Percentiles rank a stretch among this genome's conserved stretches.
Evolutionary conservation across 2,329 filamentous ascomycete species (phyloP).

Genomic region (Anisogramma anomala): DNA sequence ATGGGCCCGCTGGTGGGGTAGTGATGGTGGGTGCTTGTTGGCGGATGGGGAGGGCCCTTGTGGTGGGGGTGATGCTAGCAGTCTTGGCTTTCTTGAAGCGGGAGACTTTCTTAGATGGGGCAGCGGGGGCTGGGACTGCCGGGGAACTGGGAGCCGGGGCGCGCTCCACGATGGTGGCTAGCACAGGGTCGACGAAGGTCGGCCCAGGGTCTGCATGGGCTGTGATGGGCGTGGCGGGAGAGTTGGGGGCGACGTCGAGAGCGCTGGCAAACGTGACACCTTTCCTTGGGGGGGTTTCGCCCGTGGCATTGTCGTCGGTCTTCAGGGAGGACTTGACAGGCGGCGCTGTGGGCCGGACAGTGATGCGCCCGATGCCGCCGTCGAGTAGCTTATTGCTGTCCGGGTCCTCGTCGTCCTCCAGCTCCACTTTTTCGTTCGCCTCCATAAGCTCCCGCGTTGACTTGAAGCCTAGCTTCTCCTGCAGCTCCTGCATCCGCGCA

Average conservation of each 20-base stretch:
- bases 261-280: slow-evolving; percentile 69
- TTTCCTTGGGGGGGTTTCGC: slow-evolving; percentile 39
- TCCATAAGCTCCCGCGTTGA: slow-evolving; percentile 27
- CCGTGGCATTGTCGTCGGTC: slow-evolving; percentile 15
- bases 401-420: slow-evolving; percentile 20
- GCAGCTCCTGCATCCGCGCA: slow-evolving; percentile 73
- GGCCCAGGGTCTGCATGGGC: slow-evolving; percentile 19
- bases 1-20: slow-evolving; percentile 13
- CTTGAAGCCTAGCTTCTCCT: slow-evolving; percentile 58
- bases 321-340: slow-evolving; percentile 19
- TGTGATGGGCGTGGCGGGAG: slow-evolving; percentile 18
- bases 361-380: slow-evolving; percentile 46
- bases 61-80: slow-evolving; percentile 13
- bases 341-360: slow-evolving; percentile 30
- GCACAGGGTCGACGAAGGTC: slow-evolving; percentile 17
- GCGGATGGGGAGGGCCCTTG: not conserved
- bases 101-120: slow-evolving; percentile 32
- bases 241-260: slow-evolving; percentile 54
- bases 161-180: slow-evolving; percentile 21
- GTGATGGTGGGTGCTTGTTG: not conserved
- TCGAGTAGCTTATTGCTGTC: slow-evolving; percentile 17
- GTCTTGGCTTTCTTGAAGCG: slow-evolving; percentile 37
- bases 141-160: slow-evolving; percentile 2
- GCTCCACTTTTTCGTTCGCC: slow-evolving; percentile 26
- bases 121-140: slow-evolving; percentile 7